A percentile compares a stretch with the other conserved stretches of the same genome.
Conservation (phyloP, 2,329 filamentous ascomycete genomes). For the Apiospora kogelbergensis region DNA sequence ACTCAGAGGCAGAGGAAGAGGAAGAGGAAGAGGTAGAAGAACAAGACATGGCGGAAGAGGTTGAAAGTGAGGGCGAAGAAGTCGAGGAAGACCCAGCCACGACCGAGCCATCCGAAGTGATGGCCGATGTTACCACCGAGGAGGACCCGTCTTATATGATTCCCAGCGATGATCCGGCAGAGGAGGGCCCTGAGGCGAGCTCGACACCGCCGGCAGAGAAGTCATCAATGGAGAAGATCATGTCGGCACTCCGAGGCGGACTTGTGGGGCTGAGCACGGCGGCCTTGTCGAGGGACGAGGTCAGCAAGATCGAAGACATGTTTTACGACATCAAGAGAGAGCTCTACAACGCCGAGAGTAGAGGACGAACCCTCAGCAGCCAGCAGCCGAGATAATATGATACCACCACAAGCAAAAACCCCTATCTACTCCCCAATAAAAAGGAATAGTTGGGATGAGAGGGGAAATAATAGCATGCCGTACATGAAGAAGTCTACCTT, state of each 20-base stretch:
- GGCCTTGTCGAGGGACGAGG: slow-evolving; percentile 62
- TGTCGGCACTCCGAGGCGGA: slow-evolving; percentile 52
- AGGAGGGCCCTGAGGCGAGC: slow-evolving; percentile 15
- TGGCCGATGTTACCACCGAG: background rate
- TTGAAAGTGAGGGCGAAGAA: slow-evolving; percentile 12
- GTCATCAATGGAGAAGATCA: slow-evolving; percentile 47
- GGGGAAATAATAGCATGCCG: background rate
- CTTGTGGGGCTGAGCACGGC: slow-evolving; percentile 60
- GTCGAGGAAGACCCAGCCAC: background rate
- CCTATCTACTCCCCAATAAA: background rate
- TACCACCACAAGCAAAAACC: background rate
- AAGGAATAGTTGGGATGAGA: background rate
- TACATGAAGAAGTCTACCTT: background rate
- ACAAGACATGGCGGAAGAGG: background rate
- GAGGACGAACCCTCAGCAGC: slow-evolving; percentile 38
- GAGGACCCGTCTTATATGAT: background rate
- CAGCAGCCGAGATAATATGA: background rate
- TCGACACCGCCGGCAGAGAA: slow-evolving; percentile 23
- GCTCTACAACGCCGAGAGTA: slow-evolving; percentile 68
- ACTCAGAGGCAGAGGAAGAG: background rate
- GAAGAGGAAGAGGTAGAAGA: background rate
- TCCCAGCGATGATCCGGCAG: background rate
- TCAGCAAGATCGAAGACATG: slow-evolving; percentile 72
- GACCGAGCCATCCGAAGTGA: background rate
- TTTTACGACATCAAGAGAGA: slow-evolving; percentile 77